phyloP scores from a whole-genome alignment of 2,329 filamentous ascomycete species.

The Triangularia verruculosa region DNA sequence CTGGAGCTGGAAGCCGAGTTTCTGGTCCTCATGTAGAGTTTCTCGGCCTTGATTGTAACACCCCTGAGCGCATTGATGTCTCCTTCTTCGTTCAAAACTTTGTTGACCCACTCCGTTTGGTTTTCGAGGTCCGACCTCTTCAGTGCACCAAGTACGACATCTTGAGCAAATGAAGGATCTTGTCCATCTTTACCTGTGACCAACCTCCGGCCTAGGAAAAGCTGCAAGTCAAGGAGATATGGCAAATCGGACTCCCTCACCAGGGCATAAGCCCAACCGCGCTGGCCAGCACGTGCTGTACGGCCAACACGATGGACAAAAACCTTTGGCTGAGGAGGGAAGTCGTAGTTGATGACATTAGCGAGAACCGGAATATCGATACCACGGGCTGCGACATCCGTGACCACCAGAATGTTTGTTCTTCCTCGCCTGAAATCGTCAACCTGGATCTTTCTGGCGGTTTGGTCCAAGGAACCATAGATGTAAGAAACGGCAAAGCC shows the following conservation, averaged over 20 bases:
- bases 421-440: constrained; percentile 82
- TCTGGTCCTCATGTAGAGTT: constrained; percentile 83
- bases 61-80: constrained; percentile 69
- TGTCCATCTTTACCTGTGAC: constrained; percentile 67
- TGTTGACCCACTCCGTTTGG: constrained; percentile 79
- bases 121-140: constrained; percentile 70
- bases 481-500: constrained; percentile 91
- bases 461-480: constrained; percentile 93
- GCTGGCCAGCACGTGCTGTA: constrained; percentile 88
- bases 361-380: constrained; percentile 95
- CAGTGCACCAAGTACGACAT: constrained; percentile 78
- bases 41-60: constrained; percentile 86
- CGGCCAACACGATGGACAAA: constrained; percentile 95
- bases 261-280: constrained; percentile 93
- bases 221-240: constrained; percentile 88
- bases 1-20: constrained; percentile 89
- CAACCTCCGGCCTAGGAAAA: constrained; percentile 85
- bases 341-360: constrained; percentile 99
- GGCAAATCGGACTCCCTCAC: constrained; percentile 84
- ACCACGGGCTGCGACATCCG: constrained; percentile 92
- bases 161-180: constrained; percentile 69
- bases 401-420: constrained; percentile 90
- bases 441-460: constrained; percentile 86
- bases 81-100: constrained; percentile 68
- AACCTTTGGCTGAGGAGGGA: constrained; percentile 92